phyloP scores from a whole-genome alignment of 1,284 basidiomycete species.

The Melanopsichium pennsylvanicum region DNA sequence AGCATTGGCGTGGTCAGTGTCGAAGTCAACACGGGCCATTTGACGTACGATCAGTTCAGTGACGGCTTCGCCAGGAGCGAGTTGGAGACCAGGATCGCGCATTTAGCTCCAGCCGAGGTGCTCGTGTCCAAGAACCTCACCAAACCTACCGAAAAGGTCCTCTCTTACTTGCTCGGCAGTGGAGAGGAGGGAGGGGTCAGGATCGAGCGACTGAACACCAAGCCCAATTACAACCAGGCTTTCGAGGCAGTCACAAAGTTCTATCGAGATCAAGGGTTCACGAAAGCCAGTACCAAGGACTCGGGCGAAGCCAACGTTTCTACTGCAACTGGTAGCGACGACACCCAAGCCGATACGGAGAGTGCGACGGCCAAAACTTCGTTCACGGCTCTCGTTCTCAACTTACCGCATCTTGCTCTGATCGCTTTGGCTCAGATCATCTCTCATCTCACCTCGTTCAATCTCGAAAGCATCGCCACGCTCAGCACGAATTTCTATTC shows the following conservation, averaged over 20 bases:
- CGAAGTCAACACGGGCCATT: slow-evolving; percentile 85
- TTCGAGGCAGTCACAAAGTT: slow-evolving; percentile 78
- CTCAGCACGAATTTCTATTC: slow-evolving; percentile 70
- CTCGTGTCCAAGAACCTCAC: slow-evolving; percentile 75
- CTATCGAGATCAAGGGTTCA: slow-evolving; percentile 68
- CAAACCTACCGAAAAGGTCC: slow-evolving; percentile 78
- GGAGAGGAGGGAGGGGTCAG: slow-evolving; percentile 67
- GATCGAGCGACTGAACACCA: slow-evolving; percentile 74
- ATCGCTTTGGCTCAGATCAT: slow-evolving; percentile 81
- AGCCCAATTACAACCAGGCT: slow-evolving; percentile 75
- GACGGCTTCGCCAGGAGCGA: slow-evolving; percentile 55
- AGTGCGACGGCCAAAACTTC: background rate
- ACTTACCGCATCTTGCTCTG: slow-evolving; percentile 69
- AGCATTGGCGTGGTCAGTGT: slow-evolving; percentile 80
- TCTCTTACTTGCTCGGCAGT: slow-evolving; percentile 71
- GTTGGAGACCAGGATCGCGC: slow-evolving; percentile 62
- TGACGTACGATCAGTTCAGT: slow-evolving; percentile 83
- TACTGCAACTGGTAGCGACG: too few relatives aligned
- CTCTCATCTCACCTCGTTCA: slow-evolving; percentile 78
- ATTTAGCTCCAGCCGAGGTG: slow-evolving; percentile 78
- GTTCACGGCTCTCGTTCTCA: slow-evolving; percentile 27
- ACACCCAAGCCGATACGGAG: too few relatives aligned
- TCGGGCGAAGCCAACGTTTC: too few relatives aligned
- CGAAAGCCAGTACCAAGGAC: too few relatives aligned
- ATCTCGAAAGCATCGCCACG: slow-evolving; percentile 69